Percentiles rank a stretch among this genome's conserved stretches.
These are phyloP conservation scores for Fallopia convolvulus DNA, from an alignment of 148 eudicot genomes.

Conservation along the genomic window DNA sequence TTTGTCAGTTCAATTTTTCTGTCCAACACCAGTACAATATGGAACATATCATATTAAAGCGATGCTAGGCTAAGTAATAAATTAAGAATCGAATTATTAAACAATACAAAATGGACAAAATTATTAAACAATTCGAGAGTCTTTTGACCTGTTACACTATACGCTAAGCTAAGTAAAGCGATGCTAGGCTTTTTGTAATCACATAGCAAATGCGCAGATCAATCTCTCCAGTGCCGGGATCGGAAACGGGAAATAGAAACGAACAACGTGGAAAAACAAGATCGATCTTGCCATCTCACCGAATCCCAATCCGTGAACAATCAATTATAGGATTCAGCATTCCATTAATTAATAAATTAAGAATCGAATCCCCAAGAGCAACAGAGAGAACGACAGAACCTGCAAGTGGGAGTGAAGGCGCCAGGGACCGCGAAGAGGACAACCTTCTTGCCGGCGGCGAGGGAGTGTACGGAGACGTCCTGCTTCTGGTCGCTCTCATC, in stretches of 20 bases:
- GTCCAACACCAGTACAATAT: neutral
- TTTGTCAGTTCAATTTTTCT: neutral
- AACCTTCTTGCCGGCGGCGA: slow-evolving; percentile 65
- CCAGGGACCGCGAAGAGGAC: slow-evolving; percentile 65
- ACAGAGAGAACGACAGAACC: slow-evolving; percentile 24
- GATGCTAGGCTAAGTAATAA: too few species aligned
- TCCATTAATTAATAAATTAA: neutral
- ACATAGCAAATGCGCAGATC: neutral
- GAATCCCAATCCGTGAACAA: neutral
- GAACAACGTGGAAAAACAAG: neutral
- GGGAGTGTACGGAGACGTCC: slow-evolving; percentile 40
- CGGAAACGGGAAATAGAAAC: neutral
- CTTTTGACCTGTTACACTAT: neutral
- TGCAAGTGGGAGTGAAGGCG: slow-evolving; percentile 95
- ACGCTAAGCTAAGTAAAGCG: neutral
- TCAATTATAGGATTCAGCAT: neutral
- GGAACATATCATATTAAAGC: neutral
- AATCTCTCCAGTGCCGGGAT: neutral
- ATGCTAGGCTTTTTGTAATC: neutral
- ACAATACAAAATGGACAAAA: neutral
- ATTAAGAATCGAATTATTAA: too few species aligned
- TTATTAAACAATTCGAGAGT: neutral
- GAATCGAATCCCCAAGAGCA: neutral
- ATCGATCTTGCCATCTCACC: neutral
- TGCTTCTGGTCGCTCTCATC: slow-evolving; percentile 45